Base-by-base conservation (phyloP, 305 asterid species). In the Petunia hybrid region DNA sequence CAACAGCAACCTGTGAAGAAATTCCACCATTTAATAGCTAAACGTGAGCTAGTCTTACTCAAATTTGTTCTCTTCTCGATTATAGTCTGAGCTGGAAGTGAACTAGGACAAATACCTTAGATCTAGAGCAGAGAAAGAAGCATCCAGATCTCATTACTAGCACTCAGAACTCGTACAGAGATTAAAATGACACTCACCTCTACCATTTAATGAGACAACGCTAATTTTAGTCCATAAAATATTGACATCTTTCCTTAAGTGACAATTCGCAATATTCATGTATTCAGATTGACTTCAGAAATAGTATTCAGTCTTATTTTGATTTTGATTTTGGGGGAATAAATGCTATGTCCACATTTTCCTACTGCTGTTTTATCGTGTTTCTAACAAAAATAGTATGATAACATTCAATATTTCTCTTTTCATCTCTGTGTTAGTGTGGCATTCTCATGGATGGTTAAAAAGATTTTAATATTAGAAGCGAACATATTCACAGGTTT, bases 1-100 rank as follows among this genome's bases (percentile, higher is more conserved):
- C 99, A 55, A 97, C 99, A 66, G 99, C 94, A 88, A 93, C 97
- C 99, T 97, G 79, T 14, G 5, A n/a, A 48, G 38, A 63, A 60
- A 10, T 61, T 39, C 56, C 42, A 74, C 35, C 64, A 74, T 7
- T 36, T 36, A 53, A 74, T 53, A 74, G 63, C 61, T 13, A 73
- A 73, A 73, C 8, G 31, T 31, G 3, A 46, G 61, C 35, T 71
- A 31, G 36, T 57, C 43, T 38, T 31, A 35, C 45, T 13, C 42
- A 2, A 48, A 73, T 31, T 71, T 35, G 2, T 41, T 71, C 31
- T 48, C 35, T 73, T 48, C 5, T 5, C 2, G 6, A 51, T 48
- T 36, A 36, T 12, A 73, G 51, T 51, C 36, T 3, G 6, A 51
- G 78, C 36, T 4, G 78, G 78, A 51, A 73, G 10, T 36, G 36